phyloP scores from a whole-genome alignment of 257 asterid species.

The Penstemon newberryi region DNA sequence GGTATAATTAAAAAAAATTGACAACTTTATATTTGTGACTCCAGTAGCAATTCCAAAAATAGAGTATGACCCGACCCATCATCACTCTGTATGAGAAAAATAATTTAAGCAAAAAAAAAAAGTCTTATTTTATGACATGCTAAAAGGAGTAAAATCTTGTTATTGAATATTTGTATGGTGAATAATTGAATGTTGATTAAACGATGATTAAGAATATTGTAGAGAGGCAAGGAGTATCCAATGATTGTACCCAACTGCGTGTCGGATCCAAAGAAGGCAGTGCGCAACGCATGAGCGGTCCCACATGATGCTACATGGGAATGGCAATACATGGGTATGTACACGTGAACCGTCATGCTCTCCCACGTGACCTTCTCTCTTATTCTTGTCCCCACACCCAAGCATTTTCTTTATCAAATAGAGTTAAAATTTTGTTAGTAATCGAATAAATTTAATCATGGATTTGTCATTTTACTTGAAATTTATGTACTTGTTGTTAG shows the following conservation, averaged over 20 bases:
- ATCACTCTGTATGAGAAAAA: neutral
- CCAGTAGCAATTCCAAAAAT: too few species aligned
- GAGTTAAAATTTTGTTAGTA: too few species aligned
- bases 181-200: too few species aligned
- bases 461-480: neutral
- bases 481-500: too few species aligned
- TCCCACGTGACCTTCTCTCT: constrained; percentile 36
- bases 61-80: too few species aligned
- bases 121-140: neutral
- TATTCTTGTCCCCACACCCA: neutral
- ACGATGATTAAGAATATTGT: neutral
- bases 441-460: neutral
- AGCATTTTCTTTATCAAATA: too few species aligned
- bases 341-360: constrained; percentile 43
- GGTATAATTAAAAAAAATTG: too few species aligned
- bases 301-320: constrained; percentile 54
- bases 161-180: neutral
- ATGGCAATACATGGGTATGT: constrained; percentile 14
- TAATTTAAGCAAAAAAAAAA: neutral
- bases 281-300: constrained; percentile 44
- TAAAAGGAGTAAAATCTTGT: neutral
- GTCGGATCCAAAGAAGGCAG: constrained; percentile 45
- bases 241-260: constrained; percentile 54
- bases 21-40: too few species aligned
- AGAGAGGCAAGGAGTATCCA: constrained; percentile 36